Percentiles rank a stretch among this genome's conserved stretches.
Conservation (phyloP, 2,329 filamentous ascomycete species). For the Hymenoscyphus infarciens region DNA sequence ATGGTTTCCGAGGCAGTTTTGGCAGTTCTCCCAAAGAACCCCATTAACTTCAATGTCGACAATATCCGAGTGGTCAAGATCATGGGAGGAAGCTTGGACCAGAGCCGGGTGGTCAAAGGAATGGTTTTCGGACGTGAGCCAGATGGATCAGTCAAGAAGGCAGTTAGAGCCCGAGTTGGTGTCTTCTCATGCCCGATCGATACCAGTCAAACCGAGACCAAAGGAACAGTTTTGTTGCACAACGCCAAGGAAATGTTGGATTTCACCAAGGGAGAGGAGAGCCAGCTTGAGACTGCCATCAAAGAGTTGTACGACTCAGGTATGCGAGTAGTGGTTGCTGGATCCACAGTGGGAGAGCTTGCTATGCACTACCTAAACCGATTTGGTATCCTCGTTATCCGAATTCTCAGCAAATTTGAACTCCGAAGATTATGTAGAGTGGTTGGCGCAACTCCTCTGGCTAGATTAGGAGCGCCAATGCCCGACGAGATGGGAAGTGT, state of each 20-base stretch:
- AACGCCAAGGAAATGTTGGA: constrained; percentile 99
- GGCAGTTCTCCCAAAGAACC: constrained; percentile 91
- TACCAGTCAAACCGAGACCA: constrained; percentile 94
- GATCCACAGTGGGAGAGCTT: constrained; percentile 90
- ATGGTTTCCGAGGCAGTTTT: constrained; percentile 84
- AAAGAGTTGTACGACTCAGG: constrained; percentile 96
- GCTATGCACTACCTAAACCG: constrained; percentile 98
- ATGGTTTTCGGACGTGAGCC: constrained; percentile 98
- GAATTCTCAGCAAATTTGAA: constrained; percentile 97
- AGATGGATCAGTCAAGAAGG: constrained; percentile 89
- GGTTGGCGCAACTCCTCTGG: constrained; percentile 93
- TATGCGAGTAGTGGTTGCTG: constrained; percentile 85
- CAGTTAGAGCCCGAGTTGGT: constrained; percentile 86
- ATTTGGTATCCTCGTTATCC: constrained; percentile 92
- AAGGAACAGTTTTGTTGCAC: constrained; percentile 93
- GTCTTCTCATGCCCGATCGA: constrained; percentile 97
- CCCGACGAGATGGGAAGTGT: constrained; percentile 98
- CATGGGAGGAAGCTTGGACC: constrained; percentile 93
- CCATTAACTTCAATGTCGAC: constrained; percentile 95
- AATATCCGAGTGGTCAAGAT: constrained; percentile 99
- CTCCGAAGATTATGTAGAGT: constrained; percentile 91
- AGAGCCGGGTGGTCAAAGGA: constrained; percentile 91
- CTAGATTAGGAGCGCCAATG: constrained; percentile 94
- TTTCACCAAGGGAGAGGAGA: constrained; percentile 95
- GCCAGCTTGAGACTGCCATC: constrained; percentile 82